phyloP scores from a whole-genome alignment of 2,329 filamentous ascomycete species.

The Penicillium olsonii region DNA sequence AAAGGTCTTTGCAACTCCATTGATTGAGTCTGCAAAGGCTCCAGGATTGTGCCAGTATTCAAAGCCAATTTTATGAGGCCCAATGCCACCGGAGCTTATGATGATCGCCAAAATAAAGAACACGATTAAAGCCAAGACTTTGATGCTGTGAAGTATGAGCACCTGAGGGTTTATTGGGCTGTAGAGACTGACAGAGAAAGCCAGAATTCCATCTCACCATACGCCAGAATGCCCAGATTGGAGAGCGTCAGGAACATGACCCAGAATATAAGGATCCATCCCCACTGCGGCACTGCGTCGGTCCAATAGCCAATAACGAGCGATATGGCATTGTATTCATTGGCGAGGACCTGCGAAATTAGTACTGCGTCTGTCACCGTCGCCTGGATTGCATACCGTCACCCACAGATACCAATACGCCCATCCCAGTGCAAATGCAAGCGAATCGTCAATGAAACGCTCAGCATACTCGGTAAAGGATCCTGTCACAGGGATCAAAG shows the following conservation, averaged over 20 bases:
- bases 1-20: slow-evolving; percentile 39
- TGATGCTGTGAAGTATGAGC: slow-evolving; percentile 28
- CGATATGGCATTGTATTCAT: slow-evolving; percentile 51
- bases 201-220: slow-evolving; percentile 57
- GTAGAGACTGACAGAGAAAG: slow-evolving; percentile 32
- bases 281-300: slow-evolving; percentile 46
- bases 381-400: slow-evolving; percentile 26
- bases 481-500: slow-evolving; percentile 69
- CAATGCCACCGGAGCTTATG: slow-evolving; percentile 37
- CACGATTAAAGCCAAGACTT: slow-evolving; percentile 32
- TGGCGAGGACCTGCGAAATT: slow-evolving; percentile 33
- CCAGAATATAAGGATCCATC: slow-evolving; percentile 52
- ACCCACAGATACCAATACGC: slow-evolving; percentile 62
- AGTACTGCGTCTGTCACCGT: neutral
- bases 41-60: slow-evolving; percentile 41
- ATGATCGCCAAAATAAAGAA: slow-evolving; percentile 38
- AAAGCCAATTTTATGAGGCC: slow-evolving; percentile 34
- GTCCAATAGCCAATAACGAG: slow-evolving; percentile 50
- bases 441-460: slow-evolving; percentile 70
- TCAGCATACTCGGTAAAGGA: slow-evolving; percentile 71
- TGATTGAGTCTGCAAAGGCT: slow-evolving; percentile 37
- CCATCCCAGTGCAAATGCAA: slow-evolving; percentile 69
- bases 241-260: slow-evolving; percentile 45
- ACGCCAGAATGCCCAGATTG: slow-evolving; percentile 47
- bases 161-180: neutral